Evolutionary conservation across 2,329 filamentous ascomycete species (phyloP).

Genomic region (Tolypocladium cylindrosporum): DNA sequence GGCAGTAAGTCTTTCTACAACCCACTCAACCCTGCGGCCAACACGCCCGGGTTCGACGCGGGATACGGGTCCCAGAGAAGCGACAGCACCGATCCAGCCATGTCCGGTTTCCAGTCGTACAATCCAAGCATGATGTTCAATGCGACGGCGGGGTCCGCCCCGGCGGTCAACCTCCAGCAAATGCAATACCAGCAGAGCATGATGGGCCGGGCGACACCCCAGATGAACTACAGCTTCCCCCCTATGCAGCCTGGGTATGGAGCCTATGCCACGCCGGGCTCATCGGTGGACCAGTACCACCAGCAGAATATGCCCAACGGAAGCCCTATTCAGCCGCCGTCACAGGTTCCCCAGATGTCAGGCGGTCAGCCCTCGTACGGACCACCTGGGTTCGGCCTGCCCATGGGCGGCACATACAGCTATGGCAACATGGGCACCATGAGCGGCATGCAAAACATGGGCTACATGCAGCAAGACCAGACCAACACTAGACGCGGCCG

Average conservation of each 20-base stretch:
- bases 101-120: constrained; percentile 40
- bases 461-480: constrained; percentile 44
- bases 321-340: constrained; percentile 38
- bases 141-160: constrained; percentile 29
- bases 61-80: constrained; percentile 40
- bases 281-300: constrained; percentile 46
- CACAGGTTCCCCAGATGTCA: constrained; percentile 30
- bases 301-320: constrained; percentile 39
- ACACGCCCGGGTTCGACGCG: constrained; percentile 37
- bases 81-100: constrained; percentile 39
- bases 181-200: constrained; percentile 51
- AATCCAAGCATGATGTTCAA: constrained; percentile 44
- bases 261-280: constrained; percentile 38
- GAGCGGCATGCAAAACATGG: constrained; percentile 37
- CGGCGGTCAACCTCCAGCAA: constrained; percentile 40
- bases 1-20: constrained; percentile 44
- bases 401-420: constrained; percentile 30
- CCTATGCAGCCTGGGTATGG: constrained; percentile 45
- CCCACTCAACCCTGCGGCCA: constrained; percentile 30
- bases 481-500: constrained; percentile 47
- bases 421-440: constrained; percentile 38
- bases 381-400: constrained; percentile 40
- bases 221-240: constrained; percentile 48
- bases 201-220: constrained; percentile 41
- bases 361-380: constrained; percentile 33